Base-by-base conservation (phyloP, 139 green algal species). In the Edaphochlamys debaryana region DNA sequence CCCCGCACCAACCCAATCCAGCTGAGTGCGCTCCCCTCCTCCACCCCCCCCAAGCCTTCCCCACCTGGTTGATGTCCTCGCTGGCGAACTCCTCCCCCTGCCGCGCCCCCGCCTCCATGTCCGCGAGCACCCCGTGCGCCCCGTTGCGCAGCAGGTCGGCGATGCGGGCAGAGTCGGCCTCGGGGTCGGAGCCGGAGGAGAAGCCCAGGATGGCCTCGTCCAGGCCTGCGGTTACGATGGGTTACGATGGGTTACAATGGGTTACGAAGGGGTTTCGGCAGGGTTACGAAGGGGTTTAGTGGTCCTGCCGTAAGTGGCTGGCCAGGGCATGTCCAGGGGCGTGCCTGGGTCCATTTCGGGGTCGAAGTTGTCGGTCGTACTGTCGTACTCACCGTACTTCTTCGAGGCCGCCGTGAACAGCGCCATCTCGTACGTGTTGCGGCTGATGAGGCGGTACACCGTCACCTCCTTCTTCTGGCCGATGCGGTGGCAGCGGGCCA, bases 401-500 rank as follows among this genome's bases (percentile, higher is more conserved):
- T 89, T 80, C 52, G 79, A 90, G 60, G 92, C 87, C 22, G 67
- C 80, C 50, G 94, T 42, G 67, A 98, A 98, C 36, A 98, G 79
- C 37, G 90, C 74, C 89, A 98, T 81, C 93, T 99, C 96, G 79
- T 99, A 98, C 3, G 96, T 99, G 85, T 93, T 90, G 38, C 91
- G 91, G 60, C 88, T 94, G 68, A 98, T 80, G 23, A 98, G 93
- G 69, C 96, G 94, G 91, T 99, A 99, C 67, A 99, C 90, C 19
- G 91, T 98, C 29, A 99, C 96, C 63, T 98, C 94, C 67, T 91
- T 91, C 29, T 63, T 75, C 79, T 91, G 93, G 23, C 96, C 96
- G 85, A 99, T 99, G 87, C 96, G 96, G 88, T 99, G 96, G 86
- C 94, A 98, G 41, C 96, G 93, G 0, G 96, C 96, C 96, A 99